These are phyloP conservation scores for Penicillium sp. DNA, from an alignment of 2,329 filamentous ascomycete genomes.

Conservation along the genomic window DNA sequence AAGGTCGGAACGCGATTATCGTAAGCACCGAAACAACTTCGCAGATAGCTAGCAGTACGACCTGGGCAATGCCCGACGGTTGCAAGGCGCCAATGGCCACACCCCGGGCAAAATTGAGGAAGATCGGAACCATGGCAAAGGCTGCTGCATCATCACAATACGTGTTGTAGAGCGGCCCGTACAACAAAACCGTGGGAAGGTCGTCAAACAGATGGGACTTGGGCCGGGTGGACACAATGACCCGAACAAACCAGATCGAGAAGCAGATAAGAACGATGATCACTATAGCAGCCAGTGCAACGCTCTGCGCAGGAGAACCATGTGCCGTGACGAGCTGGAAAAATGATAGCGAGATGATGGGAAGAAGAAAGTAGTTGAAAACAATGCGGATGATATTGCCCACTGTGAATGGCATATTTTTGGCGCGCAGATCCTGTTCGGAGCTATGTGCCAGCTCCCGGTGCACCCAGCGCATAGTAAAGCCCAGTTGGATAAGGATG, in stretches of 20 bases:
- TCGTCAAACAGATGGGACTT: slow-evolving; percentile 91
- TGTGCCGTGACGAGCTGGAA: slow-evolving; percentile 83
- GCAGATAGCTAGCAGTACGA: slow-evolving; percentile 88
- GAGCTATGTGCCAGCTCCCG: slow-evolving; percentile 69
- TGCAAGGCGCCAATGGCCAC: slow-evolving; percentile 92
- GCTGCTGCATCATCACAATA: slow-evolving; percentile 91
- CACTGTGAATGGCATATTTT: slow-evolving; percentile 84
- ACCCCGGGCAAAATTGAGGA: slow-evolving; percentile 81
- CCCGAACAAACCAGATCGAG: slow-evolving; percentile 73
- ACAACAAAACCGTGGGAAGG: slow-evolving; percentile 81
- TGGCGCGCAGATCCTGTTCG: slow-evolving; percentile 84
- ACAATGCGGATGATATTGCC: slow-evolving; percentile 81
- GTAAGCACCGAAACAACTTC: slow-evolving; percentile 89
- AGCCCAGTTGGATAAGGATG: slow-evolving; percentile 72
- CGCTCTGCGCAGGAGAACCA: slow-evolving; percentile 67
- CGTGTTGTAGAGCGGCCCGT: slow-evolving; percentile 95
- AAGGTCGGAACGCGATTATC: slow-evolving; percentile 85
- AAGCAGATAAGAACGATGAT: slow-evolving; percentile 72
- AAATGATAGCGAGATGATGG: slow-evolving; percentile 80
- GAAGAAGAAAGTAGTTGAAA: slow-evolving; percentile 89
- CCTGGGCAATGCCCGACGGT: slow-evolving; percentile 86
- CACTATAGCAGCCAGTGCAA: slow-evolving; percentile 73
- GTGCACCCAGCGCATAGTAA: slow-evolving; percentile 73
- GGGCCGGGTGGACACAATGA: slow-evolving; percentile 78
- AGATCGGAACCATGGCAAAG: slow-evolving; percentile 82